phyloP scores from a whole-genome alignment of 352 stramenopile genomes.

The Pythium monospermum region DNA sequence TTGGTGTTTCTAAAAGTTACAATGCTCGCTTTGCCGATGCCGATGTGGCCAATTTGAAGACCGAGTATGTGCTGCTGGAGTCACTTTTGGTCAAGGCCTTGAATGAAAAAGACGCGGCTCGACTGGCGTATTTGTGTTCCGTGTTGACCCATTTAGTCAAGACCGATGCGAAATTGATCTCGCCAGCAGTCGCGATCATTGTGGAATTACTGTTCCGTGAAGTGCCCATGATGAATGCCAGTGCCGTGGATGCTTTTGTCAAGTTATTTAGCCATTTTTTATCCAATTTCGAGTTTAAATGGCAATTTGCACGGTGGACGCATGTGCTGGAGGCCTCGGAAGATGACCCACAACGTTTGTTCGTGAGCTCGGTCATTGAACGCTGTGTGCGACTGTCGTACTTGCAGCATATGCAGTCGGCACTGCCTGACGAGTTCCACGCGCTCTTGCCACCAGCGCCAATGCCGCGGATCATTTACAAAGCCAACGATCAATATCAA shows the following conservation, averaged over 20 bases:
- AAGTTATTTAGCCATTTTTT: conserved; percentile 81
- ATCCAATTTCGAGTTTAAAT: conserved; percentile 88
- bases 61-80: conserved; percentile 78
- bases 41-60: conserved; percentile 39
- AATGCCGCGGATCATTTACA: conserved; percentile 65
- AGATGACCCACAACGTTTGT: conserved; percentile 78
- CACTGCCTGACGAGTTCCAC: conserved; percentile 71
- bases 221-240: conserved; percentile 64
- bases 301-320: conserved; percentile 71
- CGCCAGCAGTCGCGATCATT: conserved; percentile 70
- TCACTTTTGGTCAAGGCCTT: conserved; percentile 61
- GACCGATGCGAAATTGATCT: conserved; percentile 54
- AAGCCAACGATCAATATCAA: conserved; percentile 29
- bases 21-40: conserved; percentile 54
- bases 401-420: conserved; percentile 76
- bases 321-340: conserved; percentile 74
- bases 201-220: conserved; percentile 84
- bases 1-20: conserved; percentile 47
- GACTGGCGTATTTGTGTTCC: conserved; percentile 60
- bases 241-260: conserved; percentile 58
- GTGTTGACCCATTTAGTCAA: conserved; percentile 80
- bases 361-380: conserved; percentile 81
- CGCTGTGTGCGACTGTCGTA: conserved; percentile 83
- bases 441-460: conserved; percentile 66
- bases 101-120: conserved; percentile 34